Base-by-base conservation (phyloP, 1,284 basidiomycete species). In the Schizophyllum commune region DNA sequence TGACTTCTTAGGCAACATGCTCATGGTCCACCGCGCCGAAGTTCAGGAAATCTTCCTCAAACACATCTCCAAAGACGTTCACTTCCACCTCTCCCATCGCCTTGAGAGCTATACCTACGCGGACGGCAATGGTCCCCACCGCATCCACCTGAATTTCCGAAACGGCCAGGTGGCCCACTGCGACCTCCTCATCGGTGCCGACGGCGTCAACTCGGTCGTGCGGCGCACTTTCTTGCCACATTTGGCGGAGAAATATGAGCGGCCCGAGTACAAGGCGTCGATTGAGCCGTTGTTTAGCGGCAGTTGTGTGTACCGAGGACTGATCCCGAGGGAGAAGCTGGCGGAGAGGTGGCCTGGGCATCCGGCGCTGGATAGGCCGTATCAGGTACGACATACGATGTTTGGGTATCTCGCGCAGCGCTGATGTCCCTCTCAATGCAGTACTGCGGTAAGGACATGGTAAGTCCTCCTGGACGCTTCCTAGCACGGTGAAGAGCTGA, bases 161-260 rank as follows among this genome's bases (percentile, higher is more conserved):
- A 73, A 76, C 52, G 73, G 71, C 2, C 67, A 72, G 17, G 69
- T 65, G 8, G 65, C 67, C 0, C 58, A 65, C n/a, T 67, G 73
- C 1, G 74, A 78, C 56, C 60, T 78, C 1, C 66, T 78, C 52
- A 27, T 74, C 32, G 73, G 73, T n/a, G 66, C 67, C 33, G 73
- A 75, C 59, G 73, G 73, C 8, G 64, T 73, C 20, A 68, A 68
- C 34, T 73, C 71, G 11, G 63, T 62, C 11, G 66, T 69, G 13
- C 66, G 72, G 15, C 59, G 52, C 11, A 60, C 62, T 22, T 59
- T 70, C 52, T 64, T 66, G 51, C 57, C 60, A 32, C 58, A 56
- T 22, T 34, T 63, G 21, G 60, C 61, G 17, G 20, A 60, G 39
- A 52, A 56, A 32, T 13, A 11, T 8, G 39, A 8, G 13, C 3